Percentiles rank a stretch among this genome's conserved stretches.
Evolutionary conservation across 305 asterid genomes (phyloP).

Genomic region (Fraxinus albicans): DNA sequence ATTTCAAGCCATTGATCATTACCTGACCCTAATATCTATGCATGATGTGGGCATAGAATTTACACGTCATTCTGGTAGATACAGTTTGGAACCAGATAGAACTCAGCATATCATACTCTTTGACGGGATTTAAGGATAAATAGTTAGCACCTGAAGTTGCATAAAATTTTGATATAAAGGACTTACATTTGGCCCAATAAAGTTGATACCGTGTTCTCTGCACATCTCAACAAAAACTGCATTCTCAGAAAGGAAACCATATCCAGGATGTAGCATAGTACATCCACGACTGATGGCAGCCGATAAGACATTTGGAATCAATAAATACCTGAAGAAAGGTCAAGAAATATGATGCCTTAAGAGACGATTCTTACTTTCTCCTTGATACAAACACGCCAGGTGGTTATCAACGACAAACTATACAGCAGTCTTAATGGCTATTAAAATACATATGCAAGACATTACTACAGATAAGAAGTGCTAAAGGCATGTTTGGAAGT

Average conservation of each 20-base stretch:
- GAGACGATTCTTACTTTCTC: not conserved
- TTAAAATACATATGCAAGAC: not conserved
- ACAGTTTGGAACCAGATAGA: not conserved
- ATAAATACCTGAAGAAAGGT: conserved; percentile 59
- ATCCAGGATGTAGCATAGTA: conserved; percentile 98
- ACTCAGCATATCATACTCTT: not conserved
- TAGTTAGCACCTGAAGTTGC: conserved; percentile 6
- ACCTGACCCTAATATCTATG: not conserved
- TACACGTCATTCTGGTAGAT: conserved; percentile 5
- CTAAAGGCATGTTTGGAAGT: no score
- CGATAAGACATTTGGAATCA: conserved; percentile 80
- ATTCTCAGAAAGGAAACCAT: conserved; percentile 95
- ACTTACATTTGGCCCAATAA: conserved; percentile 94
- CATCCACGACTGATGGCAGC: conserved; percentile 90
- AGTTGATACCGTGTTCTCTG: conserved; percentile 82
- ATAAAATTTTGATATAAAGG: conserved; percentile 2
- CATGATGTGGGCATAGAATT: not conserved
- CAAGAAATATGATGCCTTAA: not conserved
- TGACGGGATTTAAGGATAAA: conserved; percentile 8
- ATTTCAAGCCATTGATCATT: not conserved
- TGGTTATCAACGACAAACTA: not conserved
- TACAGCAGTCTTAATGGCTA: not conserved
- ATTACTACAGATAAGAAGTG: not conserved
- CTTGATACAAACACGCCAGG: not conserved
- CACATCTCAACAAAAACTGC: conserved; percentile 95